Conservation (phyloP, 805 yeast species). For the Pichia insulana region DNA sequence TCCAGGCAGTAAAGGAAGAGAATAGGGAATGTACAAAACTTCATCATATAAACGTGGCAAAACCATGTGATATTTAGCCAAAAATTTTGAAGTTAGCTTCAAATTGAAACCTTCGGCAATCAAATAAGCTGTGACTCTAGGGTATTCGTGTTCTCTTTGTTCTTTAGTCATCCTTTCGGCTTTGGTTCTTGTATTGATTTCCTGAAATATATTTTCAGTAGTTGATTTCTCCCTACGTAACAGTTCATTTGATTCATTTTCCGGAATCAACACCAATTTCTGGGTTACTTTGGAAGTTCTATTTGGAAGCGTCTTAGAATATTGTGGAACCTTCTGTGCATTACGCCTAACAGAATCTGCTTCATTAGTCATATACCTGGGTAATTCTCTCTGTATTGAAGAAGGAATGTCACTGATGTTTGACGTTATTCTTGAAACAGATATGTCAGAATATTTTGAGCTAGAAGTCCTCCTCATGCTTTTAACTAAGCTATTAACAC, state of each 20-base stretch:
- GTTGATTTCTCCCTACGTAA: slow-evolving; percentile 19
- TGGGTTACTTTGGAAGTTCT: slow-evolving; percentile 84
- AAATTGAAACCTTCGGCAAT: slow-evolving; percentile 78
- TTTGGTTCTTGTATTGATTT: slow-evolving; percentile 24
- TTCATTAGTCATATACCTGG: slow-evolving; percentile 15
- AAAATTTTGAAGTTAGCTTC: slow-evolving; percentile 50
- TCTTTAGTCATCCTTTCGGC: slow-evolving; percentile 57
- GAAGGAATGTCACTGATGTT: slow-evolving; percentile 85
- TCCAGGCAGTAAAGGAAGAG: slow-evolving; percentile 82
- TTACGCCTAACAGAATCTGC: slow-evolving; percentile 13
- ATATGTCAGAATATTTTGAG: slow-evolving; percentile 60
- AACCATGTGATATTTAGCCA: slow-evolving; percentile 67
- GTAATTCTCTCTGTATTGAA: slow-evolving; percentile 36
- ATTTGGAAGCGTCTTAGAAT: slow-evolving; percentile 49
- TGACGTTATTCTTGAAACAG: slow-evolving; percentile 70
- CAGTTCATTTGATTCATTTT: slow-evolving; percentile 25
- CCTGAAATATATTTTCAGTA: slow-evolving; percentile 29
- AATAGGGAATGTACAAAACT: slow-evolving; percentile 84
- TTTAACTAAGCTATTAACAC: slow-evolving; percentile 8
- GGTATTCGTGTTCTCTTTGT: slow-evolving; percentile 50
- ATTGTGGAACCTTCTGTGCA: slow-evolving; percentile 32
- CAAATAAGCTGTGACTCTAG: slow-evolving; percentile 87
- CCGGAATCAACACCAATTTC: slow-evolving; percentile 81
- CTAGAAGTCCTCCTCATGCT: slow-evolving; percentile 17
- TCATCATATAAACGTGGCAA: slow-evolving; percentile 86